Evolutionary conservation across 305 asterid species (phyloP).

Genomic region (Fraxinus nigra): DNA sequence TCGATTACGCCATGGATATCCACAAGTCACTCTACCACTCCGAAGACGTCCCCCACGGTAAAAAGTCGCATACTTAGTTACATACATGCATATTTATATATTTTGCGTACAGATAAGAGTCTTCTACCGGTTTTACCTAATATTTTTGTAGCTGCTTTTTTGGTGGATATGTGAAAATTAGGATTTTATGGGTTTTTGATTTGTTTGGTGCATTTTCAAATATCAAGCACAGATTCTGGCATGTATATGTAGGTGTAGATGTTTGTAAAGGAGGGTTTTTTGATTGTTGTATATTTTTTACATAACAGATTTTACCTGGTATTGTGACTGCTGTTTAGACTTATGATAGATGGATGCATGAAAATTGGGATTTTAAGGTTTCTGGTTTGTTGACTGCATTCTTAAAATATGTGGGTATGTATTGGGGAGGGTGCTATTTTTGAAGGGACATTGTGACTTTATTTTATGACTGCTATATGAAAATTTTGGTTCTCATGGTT

Average conservation of each 20-base stretch:
- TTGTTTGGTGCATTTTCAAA: not conserved
- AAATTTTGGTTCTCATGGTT: not conserved
- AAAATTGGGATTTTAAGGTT: not conserved
- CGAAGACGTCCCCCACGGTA: conserved; percentile 83
- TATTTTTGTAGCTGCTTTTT: not conserved
- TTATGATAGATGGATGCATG: not conserved
- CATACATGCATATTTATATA: not conserved
- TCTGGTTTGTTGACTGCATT: not conserved
- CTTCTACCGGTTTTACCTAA: not conserved
- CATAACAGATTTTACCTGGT: not conserved
- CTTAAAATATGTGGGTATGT: not conserved
- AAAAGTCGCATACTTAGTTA: not conserved
- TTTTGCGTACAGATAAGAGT: not conserved
- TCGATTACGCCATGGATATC: conserved; percentile 90
- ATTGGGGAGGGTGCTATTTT: not conserved
- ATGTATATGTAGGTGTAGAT: not conserved
- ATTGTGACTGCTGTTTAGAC: not conserved
- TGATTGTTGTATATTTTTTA: not conserved
- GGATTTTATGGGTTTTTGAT: not conserved
- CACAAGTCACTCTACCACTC: conserved; percentile 68
- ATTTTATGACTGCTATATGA: not conserved
- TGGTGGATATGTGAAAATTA: not conserved
- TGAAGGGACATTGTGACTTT: not conserved
- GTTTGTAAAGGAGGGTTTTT: not conserved
- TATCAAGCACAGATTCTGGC: not conserved